Evolutionary conservation across 768 basidiomycete species (phyloP).

Genomic region (Naematelia encephala): DNA sequence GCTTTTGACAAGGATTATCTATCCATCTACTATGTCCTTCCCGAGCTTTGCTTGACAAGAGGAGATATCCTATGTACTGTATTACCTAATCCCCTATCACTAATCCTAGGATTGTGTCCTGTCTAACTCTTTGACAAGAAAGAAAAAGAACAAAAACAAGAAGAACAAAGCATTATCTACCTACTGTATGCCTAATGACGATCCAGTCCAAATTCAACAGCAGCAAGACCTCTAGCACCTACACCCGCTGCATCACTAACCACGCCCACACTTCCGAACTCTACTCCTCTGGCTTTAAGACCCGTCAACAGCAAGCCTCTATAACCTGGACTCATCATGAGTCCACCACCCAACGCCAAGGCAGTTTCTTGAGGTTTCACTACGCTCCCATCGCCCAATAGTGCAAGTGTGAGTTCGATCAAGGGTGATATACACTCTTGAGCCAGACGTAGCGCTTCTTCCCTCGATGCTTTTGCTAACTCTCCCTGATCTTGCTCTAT

Average conservation of each 20-base stretch:
- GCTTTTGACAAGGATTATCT: too few species aligned
- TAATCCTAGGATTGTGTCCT: too few species aligned
- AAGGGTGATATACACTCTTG: conserved; percentile 26
- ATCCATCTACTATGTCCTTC: too few species aligned
- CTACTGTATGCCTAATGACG: too few species aligned
- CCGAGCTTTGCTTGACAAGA: too few species aligned
- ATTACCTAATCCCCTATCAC: too few species aligned
- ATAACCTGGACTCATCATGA: conserved; percentile 39
- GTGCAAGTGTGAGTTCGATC: conserved; percentile 31
- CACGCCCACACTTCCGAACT: conserved; percentile 26
- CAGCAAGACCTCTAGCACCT: conserved; percentile 36
- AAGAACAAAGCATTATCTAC: not conserved
- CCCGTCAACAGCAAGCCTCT: conserved; percentile 25
- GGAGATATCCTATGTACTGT: too few species aligned
- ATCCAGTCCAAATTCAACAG: conserved; percentile 18
- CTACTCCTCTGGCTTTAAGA: conserved; percentile 23
- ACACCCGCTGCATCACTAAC: conserved; percentile 42
- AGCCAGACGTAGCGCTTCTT: conserved; percentile 28
- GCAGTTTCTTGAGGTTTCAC: conserved; percentile 25
- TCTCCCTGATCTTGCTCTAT: not conserved
- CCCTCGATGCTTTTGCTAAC: not conserved
- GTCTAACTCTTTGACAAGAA: not conserved
- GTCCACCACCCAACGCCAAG: conserved; percentile 43
- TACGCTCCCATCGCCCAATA: conserved; percentile 22
- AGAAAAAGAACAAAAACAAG: not conserved